A percentile compares a stretch with the other conserved stretches of the same genome.
phyloP scores from a whole-genome alignment of 2,329 filamentous ascomycete genomes.

The Trichoderma koningii region DNA sequence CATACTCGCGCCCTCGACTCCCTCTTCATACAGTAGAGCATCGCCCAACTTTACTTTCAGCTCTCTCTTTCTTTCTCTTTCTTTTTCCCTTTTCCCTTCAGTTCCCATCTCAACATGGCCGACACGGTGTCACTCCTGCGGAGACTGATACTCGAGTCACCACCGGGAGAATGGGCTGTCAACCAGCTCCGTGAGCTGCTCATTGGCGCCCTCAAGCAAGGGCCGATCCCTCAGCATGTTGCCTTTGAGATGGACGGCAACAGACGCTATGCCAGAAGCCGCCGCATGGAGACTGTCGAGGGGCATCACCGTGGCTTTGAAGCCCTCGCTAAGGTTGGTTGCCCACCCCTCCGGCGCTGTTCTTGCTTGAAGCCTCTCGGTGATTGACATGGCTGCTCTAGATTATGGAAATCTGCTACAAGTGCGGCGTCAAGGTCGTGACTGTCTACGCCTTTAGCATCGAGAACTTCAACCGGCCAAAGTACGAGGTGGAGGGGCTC shows the following conservation, averaged over 20 bases:
- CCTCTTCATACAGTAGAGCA: not conserved
- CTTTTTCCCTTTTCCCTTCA: not conserved
- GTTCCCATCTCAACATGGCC: constrained; percentile 46
- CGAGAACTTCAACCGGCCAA: constrained; percentile 96
- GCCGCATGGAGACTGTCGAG: constrained; percentile 94
- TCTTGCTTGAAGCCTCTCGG: not conserved
- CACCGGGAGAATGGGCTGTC: constrained; percentile 88
- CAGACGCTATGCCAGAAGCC: constrained; percentile 82
- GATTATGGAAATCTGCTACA: constrained; percentile 98
- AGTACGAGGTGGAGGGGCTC: constrained; percentile 92
- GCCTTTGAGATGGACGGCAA: constrained; percentile 99
- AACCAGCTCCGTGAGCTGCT: constrained; percentile 77
- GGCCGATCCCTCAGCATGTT: constrained; percentile 89
- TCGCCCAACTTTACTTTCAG: constrained; percentile 5
- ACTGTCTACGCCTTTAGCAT: constrained; percentile 99
- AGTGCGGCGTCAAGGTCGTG: constrained; percentile 92
- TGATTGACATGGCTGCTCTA: constrained; percentile 38
- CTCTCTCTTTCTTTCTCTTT: not conserved
- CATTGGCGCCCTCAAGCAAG: constrained; percentile 85
- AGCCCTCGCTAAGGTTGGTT: constrained; percentile 77
- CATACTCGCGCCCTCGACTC: constrained; percentile 4
- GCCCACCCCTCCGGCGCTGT: not conserved
- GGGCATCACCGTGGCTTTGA: constrained; percentile 96
- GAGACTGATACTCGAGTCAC: constrained; percentile 80
- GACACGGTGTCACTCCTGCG: constrained; percentile 54